Evolutionary conservation across 169 alveolate genomes (phyloP).

Genomic region (Babesia caballi): DNA sequence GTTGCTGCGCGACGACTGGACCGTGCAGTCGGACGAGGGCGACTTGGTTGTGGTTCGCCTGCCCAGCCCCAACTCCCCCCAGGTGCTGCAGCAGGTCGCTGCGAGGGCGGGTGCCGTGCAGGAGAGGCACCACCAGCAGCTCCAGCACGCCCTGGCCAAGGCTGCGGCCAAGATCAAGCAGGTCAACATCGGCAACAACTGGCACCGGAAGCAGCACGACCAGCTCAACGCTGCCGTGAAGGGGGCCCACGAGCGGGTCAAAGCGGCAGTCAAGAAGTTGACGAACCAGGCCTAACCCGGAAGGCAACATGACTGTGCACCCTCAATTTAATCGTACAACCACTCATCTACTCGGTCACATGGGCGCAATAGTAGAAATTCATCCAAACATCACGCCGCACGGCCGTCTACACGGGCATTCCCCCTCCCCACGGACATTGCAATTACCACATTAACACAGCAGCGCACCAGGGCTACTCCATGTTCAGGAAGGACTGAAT

Average conservation of each 20-base stretch:
- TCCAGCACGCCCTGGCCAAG: slow-evolving; percentile 18
- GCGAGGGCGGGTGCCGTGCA: background rate
- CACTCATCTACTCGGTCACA: too few species aligned
- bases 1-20: slow-evolving; percentile 34
- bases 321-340: too few species aligned
- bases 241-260: background rate
- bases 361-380: too few species aligned
- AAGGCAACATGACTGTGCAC: too few species aligned
- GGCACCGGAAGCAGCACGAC: slow-evolving; percentile 39
- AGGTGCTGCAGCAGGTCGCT: slow-evolving; percentile 16
- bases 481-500: slow-evolving; percentile 34
- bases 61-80: slow-evolving; percentile 34
- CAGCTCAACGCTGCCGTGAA: slow-evolving; percentile 17
- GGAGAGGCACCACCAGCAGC: slow-evolving; percentile 13
- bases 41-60: slow-evolving; percentile 12
- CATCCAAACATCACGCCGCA: too few species aligned
- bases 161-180: slow-evolving; percentile 28
- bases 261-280: slow-evolving; percentile 14
- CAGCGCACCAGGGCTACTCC: background rate
- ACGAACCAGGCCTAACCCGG: background rate
- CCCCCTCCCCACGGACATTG: too few species aligned
- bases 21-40: slow-evolving; percentile 20
- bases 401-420: too few species aligned
- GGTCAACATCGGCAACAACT: slow-evolving; percentile 53
- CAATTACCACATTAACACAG: too few species aligned